Evolutionary conservation across 2,329 filamentous ascomycete genomes (phyloP).

Genomic region (Cytospora leucostoma): DNA sequence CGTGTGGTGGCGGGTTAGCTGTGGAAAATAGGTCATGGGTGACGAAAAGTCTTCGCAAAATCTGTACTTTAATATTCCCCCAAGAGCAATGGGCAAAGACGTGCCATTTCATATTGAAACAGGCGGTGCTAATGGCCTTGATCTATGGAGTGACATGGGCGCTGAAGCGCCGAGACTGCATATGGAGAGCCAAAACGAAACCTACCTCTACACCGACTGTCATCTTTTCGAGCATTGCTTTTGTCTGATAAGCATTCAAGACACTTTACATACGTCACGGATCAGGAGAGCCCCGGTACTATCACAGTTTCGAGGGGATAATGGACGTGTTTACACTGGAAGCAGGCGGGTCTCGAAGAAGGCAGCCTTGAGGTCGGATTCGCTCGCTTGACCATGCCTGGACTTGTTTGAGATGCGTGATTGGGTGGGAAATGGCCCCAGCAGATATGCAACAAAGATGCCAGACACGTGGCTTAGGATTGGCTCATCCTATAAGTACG

Average conservation of each 20-base stretch:
- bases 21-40: neutral
- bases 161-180: slow-evolving; percentile 6
- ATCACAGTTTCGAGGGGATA: too few species aligned
- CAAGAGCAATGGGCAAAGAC: slow-evolving; percentile 19
- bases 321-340: neutral
- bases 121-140: neutral
- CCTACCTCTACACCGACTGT: neutral
- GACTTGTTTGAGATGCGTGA: neutral
- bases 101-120: neutral
- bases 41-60: slow-evolving; percentile 16
- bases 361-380: neutral
- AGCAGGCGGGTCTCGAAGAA: neutral
- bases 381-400: slow-evolving; percentile 5
- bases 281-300: neutral
- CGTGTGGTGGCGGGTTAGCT: slow-evolving; percentile 1
- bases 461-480: neutral
- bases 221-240: neutral
- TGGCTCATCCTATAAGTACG: too few species aligned
- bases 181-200: neutral
- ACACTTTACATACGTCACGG: neutral
- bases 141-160: slow-evolving; percentile 9
- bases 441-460: neutral
- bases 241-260: neutral
- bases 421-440: neutral
- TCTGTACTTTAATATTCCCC: slow-evolving; percentile 25